phyloP scores from a whole-genome alignment of 106 monocot species.

The Cymbidium sinense region DNA sequence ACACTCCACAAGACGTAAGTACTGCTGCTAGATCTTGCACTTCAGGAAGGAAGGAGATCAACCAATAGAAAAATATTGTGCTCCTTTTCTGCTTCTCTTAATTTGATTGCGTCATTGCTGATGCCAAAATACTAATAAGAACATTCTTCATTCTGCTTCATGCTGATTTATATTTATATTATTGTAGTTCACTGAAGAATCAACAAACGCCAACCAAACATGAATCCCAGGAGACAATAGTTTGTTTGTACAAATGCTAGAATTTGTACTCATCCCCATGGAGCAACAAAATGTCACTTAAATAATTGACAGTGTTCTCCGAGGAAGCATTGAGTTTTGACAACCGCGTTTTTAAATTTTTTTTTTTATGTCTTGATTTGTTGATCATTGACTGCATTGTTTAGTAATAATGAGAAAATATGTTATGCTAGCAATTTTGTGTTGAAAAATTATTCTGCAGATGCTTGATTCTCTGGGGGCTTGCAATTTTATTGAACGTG shows the following conservation, averaged over 20 bases:
- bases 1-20: slow-evolving; percentile 36
- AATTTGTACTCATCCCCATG: background rate
- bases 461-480: no score
- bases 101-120: background rate
- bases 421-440: no score
- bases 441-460: no score
- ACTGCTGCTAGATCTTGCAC: slow-evolving; percentile 32
- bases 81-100: background rate
- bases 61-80: background rate
- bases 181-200: slow-evolving; percentile 54
- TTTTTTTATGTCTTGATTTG: no score
- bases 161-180: background rate
- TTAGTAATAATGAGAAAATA: no score
- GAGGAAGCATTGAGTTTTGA: no score
- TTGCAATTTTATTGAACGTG: no score
- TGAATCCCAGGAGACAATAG: slow-evolving; percentile 23
- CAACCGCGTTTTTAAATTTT: no score
- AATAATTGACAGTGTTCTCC: no score
- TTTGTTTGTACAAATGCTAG: slow-evolving; percentile 25
- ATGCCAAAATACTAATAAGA: background rate
- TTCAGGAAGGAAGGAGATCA: slow-evolving; percentile 65
- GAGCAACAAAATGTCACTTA: no score
- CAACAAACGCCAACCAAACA: slow-evolving; percentile 25
- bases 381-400: no score
- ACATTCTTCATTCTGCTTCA: no score